Evolutionary conservation across 2,329 filamentous ascomycete genomes (phyloP), one percentile per base, ranked within the genome.

Genomic region (Myriangium duriaei): DNA sequence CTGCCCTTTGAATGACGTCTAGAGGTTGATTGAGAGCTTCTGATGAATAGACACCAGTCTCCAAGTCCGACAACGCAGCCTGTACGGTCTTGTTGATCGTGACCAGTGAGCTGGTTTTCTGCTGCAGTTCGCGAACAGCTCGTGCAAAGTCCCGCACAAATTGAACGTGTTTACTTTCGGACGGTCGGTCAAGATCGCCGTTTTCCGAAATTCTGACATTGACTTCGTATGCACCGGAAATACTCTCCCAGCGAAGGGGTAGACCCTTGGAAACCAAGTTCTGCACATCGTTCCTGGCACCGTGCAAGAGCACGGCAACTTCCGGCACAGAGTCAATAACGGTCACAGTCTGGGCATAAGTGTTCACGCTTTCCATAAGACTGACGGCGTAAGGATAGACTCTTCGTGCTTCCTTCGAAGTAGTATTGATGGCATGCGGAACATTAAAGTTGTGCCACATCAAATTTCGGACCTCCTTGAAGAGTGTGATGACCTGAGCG

Each of bases 301-400:
- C 86, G 53, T 83, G 86, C 15, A 98, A 69, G 14, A 99, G 67
- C 34, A 93, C 79, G 1, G 86, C 76, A 41, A 95, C 86, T 47
- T 88, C 82, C 9, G 79, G 74, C 83, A 98, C 88, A 39, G 81
- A 75, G 12, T 76, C 69, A 42, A 98, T 92, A 35, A 82, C 76
- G 18, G 85, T 78, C 49, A 81, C 79, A 0, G 86, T 95, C 60
- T 96, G 88, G 2, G 85, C 74, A 46, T 93, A 80, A 0, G 86
- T 96, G 42, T 87, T 76, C n/a, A 96, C 85, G 52, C 86, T 96
- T 62, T 99, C 91, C 86, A 98, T 98, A 48, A 99, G 64, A 54
- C 87, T 96, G 47, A 98, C 87, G 15, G 92, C 91, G 53, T 92
- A 98, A 0, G 91, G 91, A 51, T 99, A 99, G 3, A 98, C 91